These are phyloP conservation scores for Colletotrichum sp. DNA, from an alignment of 2,329 filamentous ascomycete genomes.

Conservation along the genomic window DNA sequence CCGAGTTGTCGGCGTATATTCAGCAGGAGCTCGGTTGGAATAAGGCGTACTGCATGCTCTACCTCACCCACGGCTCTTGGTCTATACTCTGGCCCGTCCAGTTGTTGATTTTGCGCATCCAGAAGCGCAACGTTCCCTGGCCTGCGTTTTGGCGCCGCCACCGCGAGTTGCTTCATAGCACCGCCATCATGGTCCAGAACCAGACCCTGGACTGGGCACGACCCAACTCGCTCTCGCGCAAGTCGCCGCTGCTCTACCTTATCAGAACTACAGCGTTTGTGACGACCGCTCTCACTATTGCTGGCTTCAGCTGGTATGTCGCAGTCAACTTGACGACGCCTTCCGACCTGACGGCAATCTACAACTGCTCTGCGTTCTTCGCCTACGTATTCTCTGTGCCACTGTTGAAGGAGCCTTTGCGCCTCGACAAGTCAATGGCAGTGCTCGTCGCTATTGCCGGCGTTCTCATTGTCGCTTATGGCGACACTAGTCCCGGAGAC, in stretches of 20 bases:
- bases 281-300: conserved; percentile 85
- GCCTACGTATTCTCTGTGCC: conserved; percentile 97
- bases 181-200: conserved; percentile 82
- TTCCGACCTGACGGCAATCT: conserved; percentile 94
- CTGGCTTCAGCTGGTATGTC: conserved; percentile 93
- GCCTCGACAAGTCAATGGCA: conserved; percentile 83
- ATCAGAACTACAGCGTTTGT: conserved; percentile 79
- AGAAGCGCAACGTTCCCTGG: conserved; percentile 82
- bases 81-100: conserved; percentile 85
- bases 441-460: conserved; percentile 87
- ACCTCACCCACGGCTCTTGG: conserved; percentile 96
- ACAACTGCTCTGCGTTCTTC: conserved; percentile 99
- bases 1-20: conserved; percentile 93
- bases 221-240: conserved; percentile 36
- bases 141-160: conserved; percentile 79
- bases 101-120: conserved; percentile 78
- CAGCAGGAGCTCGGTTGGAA: conserved; percentile 92
- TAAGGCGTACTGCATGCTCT: conserved; percentile 99
- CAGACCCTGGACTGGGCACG: conserved; percentile 72
- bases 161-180: conserved; percentile 54
- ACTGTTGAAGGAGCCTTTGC: conserved; percentile 82
- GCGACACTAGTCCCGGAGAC: conserved; percentile 62
- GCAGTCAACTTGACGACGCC: conserved; percentile 93
- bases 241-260: conserved; percentile 70
- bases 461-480: conserved; percentile 95